phyloP scores from a whole-genome alignment of 2,329 filamentous ascomycete species.

The Ophiocordyceps australis region DNA sequence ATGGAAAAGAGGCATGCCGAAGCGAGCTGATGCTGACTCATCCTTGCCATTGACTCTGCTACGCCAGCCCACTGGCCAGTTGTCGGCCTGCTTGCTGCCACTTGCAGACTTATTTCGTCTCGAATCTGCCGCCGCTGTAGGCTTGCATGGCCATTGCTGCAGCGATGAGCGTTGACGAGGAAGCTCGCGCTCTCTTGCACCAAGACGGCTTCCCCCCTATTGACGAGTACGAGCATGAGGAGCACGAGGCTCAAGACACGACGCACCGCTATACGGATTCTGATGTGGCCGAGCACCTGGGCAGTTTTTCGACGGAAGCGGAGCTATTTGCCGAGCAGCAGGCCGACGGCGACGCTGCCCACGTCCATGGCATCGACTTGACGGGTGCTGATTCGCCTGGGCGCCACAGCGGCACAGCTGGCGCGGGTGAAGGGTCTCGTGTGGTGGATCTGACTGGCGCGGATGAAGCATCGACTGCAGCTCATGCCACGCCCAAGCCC shows the following conservation, averaged over 20 bases:
- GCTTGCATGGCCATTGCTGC: too few relatives aligned
- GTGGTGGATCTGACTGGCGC: too few relatives aligned
- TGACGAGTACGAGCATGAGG: conserved; percentile 17
- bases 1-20: too few relatives aligned
- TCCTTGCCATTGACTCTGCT: too few relatives aligned
- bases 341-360: conserved; percentile 11
- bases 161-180: conserved; percentile 35
- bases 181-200: conserved; percentile 28
- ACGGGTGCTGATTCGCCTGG: conserved; percentile 9
- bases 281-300: conserved; percentile 22
- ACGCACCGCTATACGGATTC: conserved; percentile 23
- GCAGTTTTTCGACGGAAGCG: conserved; percentile 21
- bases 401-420: conserved; percentile 17
- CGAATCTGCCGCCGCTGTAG: too few relatives aligned
- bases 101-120: too few relatives aligned
- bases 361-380: background rate
- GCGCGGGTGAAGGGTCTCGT: too few relatives aligned
- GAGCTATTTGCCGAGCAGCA: conserved; percentile 16
- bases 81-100: too few relatives aligned
- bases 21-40: too few relatives aligned
- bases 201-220: conserved; percentile 28
- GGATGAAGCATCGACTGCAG: too few relatives aligned
- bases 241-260: conserved; percentile 21
- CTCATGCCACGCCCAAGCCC: conserved; percentile 39
- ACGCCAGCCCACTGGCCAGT: too few relatives aligned